Base-by-base conservation (phyloP, 805 yeast genomes). In the Ogataea naganishii region DNA sequence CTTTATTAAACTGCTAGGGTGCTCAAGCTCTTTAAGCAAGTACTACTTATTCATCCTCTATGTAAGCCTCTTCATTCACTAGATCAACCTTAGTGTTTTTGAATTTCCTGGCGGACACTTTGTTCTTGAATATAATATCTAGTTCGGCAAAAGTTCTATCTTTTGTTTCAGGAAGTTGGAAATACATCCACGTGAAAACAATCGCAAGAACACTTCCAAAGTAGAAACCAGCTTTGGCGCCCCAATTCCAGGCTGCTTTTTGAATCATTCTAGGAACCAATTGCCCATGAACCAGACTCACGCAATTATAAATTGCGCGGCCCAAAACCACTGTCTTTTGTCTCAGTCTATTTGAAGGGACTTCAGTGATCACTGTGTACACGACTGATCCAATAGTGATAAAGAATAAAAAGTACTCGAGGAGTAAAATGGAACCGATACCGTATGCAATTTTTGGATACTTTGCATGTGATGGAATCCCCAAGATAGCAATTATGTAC, bases 201-300 rank as follows among this genome's bases (percentile, higher is more conserved):
- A 45, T 22, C 12, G 53, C 19, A 21, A 51, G 31, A 23, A 60
- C 46, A 5, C 63, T 67, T 18, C 57, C 62, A 61, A 62, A 63
- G 45, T 63, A 59, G 35, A 61, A 56, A 6, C 62, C 68, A 15
- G 64, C 51, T 43, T 64, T 64, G 19, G 66, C 70, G 26, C 54
- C 55, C 68, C 67, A 64, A 37, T 60, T 58, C 67, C 67, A 62
- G 10, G 62, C 60, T 9, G 61, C 52, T 3, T 63, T 62, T 41
- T 61, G 60, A 44, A 64, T 55, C 69, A 62, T 46, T 39, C 67
- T 72, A 3, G 69, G 49, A 13, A 55, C 58, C 28, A 64, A 44
- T 20, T 60, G 51, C 36, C 55, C 64, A 18, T 61, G 50, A 8
- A 65, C 52, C 5, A 73, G 70, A n/a, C 70, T 71, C 7, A 49